Evolutionary conservation across 2,329 filamentous ascomycete species (phyloP).

Genomic region (Diaporthe nobilis): DNA sequence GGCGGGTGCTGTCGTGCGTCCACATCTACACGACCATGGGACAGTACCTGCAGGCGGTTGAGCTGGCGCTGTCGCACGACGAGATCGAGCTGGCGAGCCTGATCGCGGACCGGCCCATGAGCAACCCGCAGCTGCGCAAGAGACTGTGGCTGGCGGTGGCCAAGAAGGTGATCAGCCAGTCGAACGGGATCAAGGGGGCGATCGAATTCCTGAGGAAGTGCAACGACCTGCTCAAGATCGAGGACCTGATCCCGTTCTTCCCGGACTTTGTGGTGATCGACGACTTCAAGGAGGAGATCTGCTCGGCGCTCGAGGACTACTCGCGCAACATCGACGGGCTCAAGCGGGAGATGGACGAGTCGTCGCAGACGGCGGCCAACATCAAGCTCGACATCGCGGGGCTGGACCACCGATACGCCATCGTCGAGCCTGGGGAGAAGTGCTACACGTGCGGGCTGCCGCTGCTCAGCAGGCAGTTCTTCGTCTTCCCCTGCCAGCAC

Average conservation of each 20-base stretch:
- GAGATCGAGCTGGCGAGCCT: constrained; percentile 91
- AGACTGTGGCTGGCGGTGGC: constrained; percentile 96
- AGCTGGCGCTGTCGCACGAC: constrained; percentile 89
- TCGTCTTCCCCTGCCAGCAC: constrained; percentile 98
- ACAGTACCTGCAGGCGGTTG: constrained; percentile 93
- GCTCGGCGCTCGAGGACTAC: constrained; percentile 92
- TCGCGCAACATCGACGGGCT: constrained; percentile 89
- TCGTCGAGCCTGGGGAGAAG: constrained; percentile 95
- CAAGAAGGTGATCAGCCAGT: constrained; percentile 90
- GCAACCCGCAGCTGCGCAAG: constrained; percentile 86
- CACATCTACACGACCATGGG: constrained; percentile 98
- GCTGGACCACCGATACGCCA: constrained; percentile 90
- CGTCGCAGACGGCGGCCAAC: constrained; percentile 86
- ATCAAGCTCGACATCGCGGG: constrained; percentile 92
- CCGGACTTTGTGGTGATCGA: constrained; percentile 99
- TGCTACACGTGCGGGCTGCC: constrained; percentile 92
- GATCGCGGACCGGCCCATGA: constrained; percentile 88
- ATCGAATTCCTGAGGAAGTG: constrained; percentile 95
- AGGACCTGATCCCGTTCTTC: constrained; percentile 98
- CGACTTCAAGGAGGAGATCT: constrained; percentile 99
- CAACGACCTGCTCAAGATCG: constrained; percentile 86
- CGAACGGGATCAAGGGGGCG: constrained; percentile 89
- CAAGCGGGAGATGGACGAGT: constrained; percentile 96
- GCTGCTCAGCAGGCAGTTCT: constrained; percentile 91
- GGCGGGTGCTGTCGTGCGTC: constrained; percentile 92